Conservation (phyloP, 352 stramenopile genomes). For the Phytophthora sp. region DNA sequence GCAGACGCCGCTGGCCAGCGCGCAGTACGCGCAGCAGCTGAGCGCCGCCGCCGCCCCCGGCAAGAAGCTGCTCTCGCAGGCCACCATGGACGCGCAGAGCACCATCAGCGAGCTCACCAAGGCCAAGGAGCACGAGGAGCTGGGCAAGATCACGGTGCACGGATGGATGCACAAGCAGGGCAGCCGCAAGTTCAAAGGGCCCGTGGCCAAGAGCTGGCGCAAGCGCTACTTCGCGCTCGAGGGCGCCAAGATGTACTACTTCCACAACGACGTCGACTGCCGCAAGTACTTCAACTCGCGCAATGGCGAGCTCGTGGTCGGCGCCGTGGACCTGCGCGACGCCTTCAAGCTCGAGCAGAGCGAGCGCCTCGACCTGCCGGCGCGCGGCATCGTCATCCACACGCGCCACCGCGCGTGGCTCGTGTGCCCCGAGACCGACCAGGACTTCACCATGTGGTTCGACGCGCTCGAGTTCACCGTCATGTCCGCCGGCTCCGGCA, state of each 20-base stretch:
- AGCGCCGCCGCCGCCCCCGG: constrained; percentile 24
- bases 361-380: constrained; percentile 71
- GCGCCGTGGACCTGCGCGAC: constrained; percentile 76
- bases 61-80: constrained; percentile 36
- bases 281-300: constrained; percentile 88
- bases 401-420: constrained; percentile 78
- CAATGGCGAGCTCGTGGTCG: constrained; percentile 76
- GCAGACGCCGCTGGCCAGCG: constrained; percentile 33
- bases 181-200: constrained; percentile 81
- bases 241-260: constrained; percentile 88
- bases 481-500: constrained; percentile 72
- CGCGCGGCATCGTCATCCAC: constrained; percentile 75
- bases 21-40: constrained; percentile 37
- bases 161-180: constrained; percentile 89
- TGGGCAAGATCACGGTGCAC: constrained; percentile 77
- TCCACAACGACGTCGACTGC: constrained; percentile 83
- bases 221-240: constrained; percentile 87
- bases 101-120: constrained; percentile 78
- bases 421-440: constrained; percentile 80
- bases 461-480: constrained; percentile 78
- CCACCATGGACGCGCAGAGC: constrained; percentile 55
- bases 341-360: constrained; percentile 84
- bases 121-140: constrained; percentile 39
- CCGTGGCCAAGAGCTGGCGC: constrained; percentile 80
- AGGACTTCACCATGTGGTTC: constrained; percentile 86